Conservation (phyloP, 2,329 filamentous ascomycete genomes). For the Xylaria digitata region DNA sequence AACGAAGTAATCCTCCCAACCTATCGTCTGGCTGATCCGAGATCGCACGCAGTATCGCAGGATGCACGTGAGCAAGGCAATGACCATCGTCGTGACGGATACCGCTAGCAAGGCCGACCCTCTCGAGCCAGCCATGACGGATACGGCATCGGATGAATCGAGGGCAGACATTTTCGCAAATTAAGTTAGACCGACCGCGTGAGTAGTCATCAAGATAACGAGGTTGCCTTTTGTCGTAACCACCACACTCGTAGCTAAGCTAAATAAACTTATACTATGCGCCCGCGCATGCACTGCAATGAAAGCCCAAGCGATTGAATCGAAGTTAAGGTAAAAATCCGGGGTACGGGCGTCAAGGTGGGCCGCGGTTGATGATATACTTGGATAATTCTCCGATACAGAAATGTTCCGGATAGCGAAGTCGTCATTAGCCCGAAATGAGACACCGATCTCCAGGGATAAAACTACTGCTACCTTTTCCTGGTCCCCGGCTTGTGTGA, state of each 20-base stretch:
- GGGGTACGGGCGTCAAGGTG: neutral
- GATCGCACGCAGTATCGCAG: conserved; percentile 50
- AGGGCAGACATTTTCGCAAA: conserved; percentile 34
- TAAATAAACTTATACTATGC: too few relatives aligned
- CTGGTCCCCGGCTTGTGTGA: neutral
- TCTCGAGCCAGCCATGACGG: conserved; percentile 42
- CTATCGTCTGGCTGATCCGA: conserved; percentile 45
- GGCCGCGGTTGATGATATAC: conserved; percentile 31
- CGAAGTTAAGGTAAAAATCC: neutral
- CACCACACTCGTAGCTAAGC: too few relatives aligned
- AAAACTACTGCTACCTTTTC: conserved; percentile 5
- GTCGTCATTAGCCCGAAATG: conserved; percentile 7
- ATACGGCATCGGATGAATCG: conserved; percentile 37
- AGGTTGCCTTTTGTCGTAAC: neutral
- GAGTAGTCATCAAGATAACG: conserved; percentile 5
- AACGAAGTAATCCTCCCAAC: conserved; percentile 52
- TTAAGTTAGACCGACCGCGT: neutral
- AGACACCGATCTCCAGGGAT: conserved; percentile 28
- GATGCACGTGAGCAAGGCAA: conserved; percentile 51
- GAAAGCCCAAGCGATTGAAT: neutral
- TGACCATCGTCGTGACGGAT: conserved; percentile 49
- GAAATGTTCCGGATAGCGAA: neutral
- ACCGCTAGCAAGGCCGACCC: conserved; percentile 54
- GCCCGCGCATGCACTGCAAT: neutral
- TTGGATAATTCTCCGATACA: conserved; percentile 13